phyloP scores from a whole-genome alignment of 1,139 yeast genomes.

The Saccharomyces hybrid region DNA sequence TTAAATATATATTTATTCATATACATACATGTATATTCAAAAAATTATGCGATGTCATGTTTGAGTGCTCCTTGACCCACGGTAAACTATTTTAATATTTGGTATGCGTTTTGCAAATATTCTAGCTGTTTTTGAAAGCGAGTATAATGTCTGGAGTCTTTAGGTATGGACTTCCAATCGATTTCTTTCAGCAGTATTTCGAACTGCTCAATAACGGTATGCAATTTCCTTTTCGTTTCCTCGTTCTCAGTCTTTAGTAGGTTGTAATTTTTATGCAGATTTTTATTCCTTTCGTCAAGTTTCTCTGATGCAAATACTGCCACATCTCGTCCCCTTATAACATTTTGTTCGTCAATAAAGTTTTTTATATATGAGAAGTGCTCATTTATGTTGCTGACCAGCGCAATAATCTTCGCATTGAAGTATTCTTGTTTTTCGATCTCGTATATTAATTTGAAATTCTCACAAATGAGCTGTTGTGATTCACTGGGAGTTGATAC shows the following conservation, averaged over 20 bases:
- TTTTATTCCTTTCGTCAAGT: conserved; percentile 11
- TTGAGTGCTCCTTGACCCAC: neutral
- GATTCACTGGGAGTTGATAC: conserved; percentile 5
- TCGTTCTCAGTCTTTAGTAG: conserved; percentile 6
- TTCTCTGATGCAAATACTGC: conserved; percentile 14
- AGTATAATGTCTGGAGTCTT: conserved; percentile 10
- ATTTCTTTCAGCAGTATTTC: conserved; percentile 10
- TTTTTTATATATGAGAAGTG: conserved; percentile 26
- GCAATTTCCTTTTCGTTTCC: conserved; percentile 13
- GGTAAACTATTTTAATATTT: conserved; percentile 2
- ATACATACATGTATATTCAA: neutral
- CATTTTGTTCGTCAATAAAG: conserved; percentile 12
- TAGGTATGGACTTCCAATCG: conserved; percentile 20
- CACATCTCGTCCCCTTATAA: conserved; percentile 11
- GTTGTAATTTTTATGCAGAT: conserved; percentile 10
- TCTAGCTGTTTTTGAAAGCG: conserved; percentile 11
- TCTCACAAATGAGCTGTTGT: conserved; percentile 20
- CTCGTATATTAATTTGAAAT: conserved; percentile 23
- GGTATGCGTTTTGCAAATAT: conserved; percentile 13
- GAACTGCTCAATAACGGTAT: conserved; percentile 13
- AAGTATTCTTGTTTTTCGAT: conserved; percentile 29
- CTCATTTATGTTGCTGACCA: conserved; percentile 25
- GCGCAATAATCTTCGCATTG: conserved; percentile 19
- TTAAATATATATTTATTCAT: neutral
- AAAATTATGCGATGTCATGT: neutral